These are phyloP conservation scores for Ceriops tagal DNA, from an alignment of 345 rosid species.

Conservation along the genomic window DNA sequence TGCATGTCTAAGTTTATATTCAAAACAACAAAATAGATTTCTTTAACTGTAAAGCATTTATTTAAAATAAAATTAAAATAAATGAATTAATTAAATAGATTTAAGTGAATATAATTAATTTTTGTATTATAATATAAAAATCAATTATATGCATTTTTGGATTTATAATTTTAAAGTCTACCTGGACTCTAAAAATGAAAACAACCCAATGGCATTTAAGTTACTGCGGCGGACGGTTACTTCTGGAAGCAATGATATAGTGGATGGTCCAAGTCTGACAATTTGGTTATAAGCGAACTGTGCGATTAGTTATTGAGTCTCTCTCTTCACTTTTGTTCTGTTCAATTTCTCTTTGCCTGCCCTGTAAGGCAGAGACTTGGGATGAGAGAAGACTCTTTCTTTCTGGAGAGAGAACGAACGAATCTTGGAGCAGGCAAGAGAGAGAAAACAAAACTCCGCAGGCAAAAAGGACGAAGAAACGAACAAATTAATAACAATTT, in stretches of 20 bases:
- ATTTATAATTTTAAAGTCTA: too few species aligned
- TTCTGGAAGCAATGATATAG: background rate
- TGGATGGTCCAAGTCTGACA: constrained; percentile 25
- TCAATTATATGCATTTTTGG: too few species aligned
- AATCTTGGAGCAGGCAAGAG: background rate
- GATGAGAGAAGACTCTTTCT: background rate
- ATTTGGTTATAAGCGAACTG: constrained; percentile 2
- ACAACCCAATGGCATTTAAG: background rate
- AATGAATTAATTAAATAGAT: too few species aligned
- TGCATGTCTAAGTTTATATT: too few species aligned
- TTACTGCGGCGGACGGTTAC: background rate
- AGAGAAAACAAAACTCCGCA: background rate
- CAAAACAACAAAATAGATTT: too few species aligned
- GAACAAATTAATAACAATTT: background rate
- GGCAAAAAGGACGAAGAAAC: constrained; percentile 4
- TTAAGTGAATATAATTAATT: too few species aligned
- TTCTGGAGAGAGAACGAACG: constrained; percentile 5
- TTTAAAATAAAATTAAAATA: too few species aligned
- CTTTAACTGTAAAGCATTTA: too few species aligned
- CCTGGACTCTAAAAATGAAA: background rate
- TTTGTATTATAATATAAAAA: too few species aligned
- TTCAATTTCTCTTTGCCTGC: constrained; percentile 39
- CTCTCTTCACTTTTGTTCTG: constrained; percentile 18
- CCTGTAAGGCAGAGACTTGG: constrained; percentile 36
- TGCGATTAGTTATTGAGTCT: constrained; percentile 42